These are phyloP conservation scores for Tuber microsphaerosporum DNA, from an alignment of 495 filamentous ascomycete species.

Conservation along the genomic window DNA sequence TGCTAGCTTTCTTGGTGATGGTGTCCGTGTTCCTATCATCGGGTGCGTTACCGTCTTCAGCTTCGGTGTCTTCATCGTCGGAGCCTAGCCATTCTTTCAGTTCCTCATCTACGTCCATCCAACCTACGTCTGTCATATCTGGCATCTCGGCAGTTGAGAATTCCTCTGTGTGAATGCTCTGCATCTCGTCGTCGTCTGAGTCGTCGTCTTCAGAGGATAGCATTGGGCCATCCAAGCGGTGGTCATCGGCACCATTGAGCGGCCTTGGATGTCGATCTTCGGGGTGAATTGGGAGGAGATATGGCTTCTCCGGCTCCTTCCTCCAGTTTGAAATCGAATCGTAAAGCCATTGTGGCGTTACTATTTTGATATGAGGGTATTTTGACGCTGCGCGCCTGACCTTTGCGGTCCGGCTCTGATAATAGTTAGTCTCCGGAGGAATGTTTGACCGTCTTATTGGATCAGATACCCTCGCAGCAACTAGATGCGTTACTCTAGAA, in stretches of 20 bases:
- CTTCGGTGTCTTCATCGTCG: slow-evolving; percentile 30
- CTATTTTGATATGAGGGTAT: slow-evolving; percentile 69
- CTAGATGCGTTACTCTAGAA: slow-evolving; percentile 58
- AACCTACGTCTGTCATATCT: slow-evolving; percentile 40
- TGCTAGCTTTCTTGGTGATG: slow-evolving; percentile 21
- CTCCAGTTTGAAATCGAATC: slow-evolving; percentile 74
- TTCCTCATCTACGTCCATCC: slow-evolving; percentile 37
- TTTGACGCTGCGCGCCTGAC: slow-evolving; percentile 68
- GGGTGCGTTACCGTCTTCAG: neutral
- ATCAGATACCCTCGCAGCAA: slow-evolving; percentile 49
- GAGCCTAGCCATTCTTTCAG: slow-evolving; percentile 35
- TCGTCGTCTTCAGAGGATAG: slow-evolving; percentile 47
- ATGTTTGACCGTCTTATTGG: neutral
- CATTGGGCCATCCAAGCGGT: slow-evolving; percentile 35
- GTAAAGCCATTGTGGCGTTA: slow-evolving; percentile 79
- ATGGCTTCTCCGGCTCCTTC: slow-evolving; percentile 65
- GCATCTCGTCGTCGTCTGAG: slow-evolving; percentile 49
- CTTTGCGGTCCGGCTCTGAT: slow-evolving; percentile 77
- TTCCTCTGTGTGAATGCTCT: slow-evolving; percentile 41
- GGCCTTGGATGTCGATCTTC: slow-evolving; percentile 49
- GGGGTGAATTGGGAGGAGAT: slow-evolving; percentile 59
- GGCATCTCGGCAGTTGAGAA: slow-evolving; percentile 34
- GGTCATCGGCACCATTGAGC: slow-evolving; percentile 42
- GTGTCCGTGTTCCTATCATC: slow-evolving; percentile 19
- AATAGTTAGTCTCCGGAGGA: slow-evolving; percentile 44